These are phyloP conservation scores for Breynia disticha DNA, from an alignment of 441 rosid species.

Conservation along the genomic window DNA sequence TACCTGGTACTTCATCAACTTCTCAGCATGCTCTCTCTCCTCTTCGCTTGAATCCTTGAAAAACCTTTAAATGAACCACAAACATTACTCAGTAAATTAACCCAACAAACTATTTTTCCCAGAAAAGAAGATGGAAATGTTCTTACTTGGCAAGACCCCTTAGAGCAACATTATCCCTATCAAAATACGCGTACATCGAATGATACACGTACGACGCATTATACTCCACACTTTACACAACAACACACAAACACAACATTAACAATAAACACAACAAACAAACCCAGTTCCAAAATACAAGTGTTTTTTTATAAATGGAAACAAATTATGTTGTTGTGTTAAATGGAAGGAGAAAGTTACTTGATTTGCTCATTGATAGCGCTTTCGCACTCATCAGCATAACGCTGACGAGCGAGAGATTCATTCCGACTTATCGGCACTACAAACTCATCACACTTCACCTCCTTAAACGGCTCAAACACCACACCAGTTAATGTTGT, in stretches of 20 bases:
- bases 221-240: conserved; percentile 68
- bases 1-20: conserved; percentile 91
- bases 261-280: no score
- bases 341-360: conserved; percentile 29
- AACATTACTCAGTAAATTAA: no score
- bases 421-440: conserved; percentile 29
- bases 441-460: conserved; percentile 27
- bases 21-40: conserved; percentile 90
- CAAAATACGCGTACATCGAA: conserved; percentile 89
- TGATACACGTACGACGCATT: conserved; percentile 82
- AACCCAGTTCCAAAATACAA: no score
- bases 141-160: conserved; percentile 84
- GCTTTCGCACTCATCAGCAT: conserved; percentile 35
- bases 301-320: no score
- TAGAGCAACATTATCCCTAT: conserved; percentile 84
- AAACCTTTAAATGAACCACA: conserved; percentile 32
- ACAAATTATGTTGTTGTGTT: no score
- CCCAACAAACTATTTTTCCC: no score
- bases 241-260: background rate
- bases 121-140: background rate
- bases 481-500: conserved; percentile 26
- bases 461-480: conserved; percentile 53
- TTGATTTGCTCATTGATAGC: conserved; percentile 55
- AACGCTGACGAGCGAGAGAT: conserved; percentile 47
- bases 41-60: conserved; percentile 94